These are phyloP conservation scores for Rhizodiscina lignyota DNA, from an alignment of 495 filamentous ascomycete genomes.

Conservation along the genomic window DNA sequence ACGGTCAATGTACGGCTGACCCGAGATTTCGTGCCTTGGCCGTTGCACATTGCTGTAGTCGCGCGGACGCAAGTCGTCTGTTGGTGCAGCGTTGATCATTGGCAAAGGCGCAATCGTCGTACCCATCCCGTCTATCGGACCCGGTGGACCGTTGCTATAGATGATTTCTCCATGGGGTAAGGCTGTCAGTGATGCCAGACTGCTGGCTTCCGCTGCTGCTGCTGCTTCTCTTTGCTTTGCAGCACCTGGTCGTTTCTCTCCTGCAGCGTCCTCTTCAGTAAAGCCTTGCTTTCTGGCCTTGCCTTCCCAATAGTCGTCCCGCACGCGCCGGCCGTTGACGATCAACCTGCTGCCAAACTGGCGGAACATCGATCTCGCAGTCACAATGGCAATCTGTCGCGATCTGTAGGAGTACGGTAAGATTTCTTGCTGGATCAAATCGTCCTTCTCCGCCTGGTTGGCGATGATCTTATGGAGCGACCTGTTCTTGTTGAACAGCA, in stretches of 20 bases:
- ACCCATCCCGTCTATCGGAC: constrained; percentile 16
- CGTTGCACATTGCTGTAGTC: constrained; percentile 76
- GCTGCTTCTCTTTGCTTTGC: constrained; percentile 75
- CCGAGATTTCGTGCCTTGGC: constrained; percentile 76
- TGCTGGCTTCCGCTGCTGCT: constrained; percentile 37
- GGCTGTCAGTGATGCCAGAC: constrained; percentile 32
- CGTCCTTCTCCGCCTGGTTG: constrained; percentile 88
- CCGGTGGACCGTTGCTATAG: constrained; percentile 47
- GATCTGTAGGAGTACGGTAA: constrained; percentile 96
- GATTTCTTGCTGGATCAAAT: constrained; percentile 86
- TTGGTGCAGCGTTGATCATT: constrained; percentile 67
- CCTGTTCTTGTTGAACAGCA: constrained; percentile 97
- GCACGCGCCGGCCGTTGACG: constrained; percentile 70
- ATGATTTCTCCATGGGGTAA: constrained; percentile 55
- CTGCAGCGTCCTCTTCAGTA: constrained; percentile 89
- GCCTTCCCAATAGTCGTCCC: constrained; percentile 96
- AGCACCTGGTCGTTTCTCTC: constrained; percentile 89
- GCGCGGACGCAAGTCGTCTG: constrained; percentile 59
- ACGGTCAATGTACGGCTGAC: constrained; percentile 76
- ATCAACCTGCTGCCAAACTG: constrained; percentile 97
- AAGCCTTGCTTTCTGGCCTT: constrained; percentile 97
- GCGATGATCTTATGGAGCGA: constrained; percentile 98
- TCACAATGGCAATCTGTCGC: constrained; percentile 95
- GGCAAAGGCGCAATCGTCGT: constrained; percentile 55
- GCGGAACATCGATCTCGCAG: constrained; percentile 96